These are phyloP conservation scores for Stachybotrys chartarum DNA, from an alignment of 2,329 filamentous ascomycete genomes.

Conservation along the genomic window DNA sequence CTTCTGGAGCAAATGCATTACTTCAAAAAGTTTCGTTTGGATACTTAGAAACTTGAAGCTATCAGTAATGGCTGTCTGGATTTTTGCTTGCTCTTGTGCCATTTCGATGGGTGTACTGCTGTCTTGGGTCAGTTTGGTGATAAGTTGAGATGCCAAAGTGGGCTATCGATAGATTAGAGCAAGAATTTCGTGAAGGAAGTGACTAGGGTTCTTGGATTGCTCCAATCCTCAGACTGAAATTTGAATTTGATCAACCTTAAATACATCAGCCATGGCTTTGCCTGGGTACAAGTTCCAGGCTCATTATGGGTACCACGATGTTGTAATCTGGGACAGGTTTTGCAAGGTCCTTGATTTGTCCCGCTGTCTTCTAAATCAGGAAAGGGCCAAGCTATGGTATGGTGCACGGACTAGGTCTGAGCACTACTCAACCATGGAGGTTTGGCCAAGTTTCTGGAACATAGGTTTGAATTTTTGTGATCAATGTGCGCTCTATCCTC, in stretches of 20 bases:
- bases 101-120: background rate
- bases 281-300: background rate
- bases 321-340: background rate
- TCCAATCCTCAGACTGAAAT: background rate
- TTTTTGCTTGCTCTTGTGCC: background rate
- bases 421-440: background rate
- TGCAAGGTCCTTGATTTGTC: background rate
- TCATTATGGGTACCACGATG: background rate
- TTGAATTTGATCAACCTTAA: background rate
- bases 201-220: background rate
- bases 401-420: no score
- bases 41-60: background rate
- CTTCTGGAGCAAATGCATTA: background rate
- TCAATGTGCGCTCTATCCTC: background rate
- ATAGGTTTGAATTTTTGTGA: background rate
- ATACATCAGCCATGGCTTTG: background rate
- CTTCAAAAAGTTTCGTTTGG: background rate
- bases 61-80: background rate
- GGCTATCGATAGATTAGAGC: background rate
- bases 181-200: background rate
- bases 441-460: background rate
- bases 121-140: background rate
- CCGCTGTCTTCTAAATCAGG: background rate
- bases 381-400: no score
- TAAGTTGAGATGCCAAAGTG: background rate